Percentiles rank a stretch among this genome's conserved stretches.
These are phyloP conservation scores for Acephala macrosclerotiorum DNA, from an alignment of 2,329 filamentous ascomycete genomes.

Conservation along the genomic window DNA sequence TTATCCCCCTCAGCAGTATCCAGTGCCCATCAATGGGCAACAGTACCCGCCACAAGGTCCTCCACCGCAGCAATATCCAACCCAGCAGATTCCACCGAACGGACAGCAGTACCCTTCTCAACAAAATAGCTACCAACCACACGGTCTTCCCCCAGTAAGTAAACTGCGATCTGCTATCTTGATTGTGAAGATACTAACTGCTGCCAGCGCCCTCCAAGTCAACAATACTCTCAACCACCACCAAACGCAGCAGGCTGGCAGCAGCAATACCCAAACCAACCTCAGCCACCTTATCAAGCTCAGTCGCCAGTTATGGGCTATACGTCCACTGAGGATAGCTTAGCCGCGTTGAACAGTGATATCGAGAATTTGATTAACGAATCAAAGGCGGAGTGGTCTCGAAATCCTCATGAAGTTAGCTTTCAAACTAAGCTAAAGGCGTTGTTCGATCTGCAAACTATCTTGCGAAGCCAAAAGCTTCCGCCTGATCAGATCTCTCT, in stretches of 20 bases:
- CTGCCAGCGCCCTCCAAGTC: conserved; percentile 31
- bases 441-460: conserved; percentile 82
- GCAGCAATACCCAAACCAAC: conserved; percentile 43
- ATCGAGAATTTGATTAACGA: conserved; percentile 79
- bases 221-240: conserved; percentile 47
- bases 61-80: conserved; percentile 18
- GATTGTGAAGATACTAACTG: background rate
- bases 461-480: conserved; percentile 80
- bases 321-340: conserved; percentile 58
- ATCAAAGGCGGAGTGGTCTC: conserved; percentile 76
- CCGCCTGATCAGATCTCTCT: conserved; percentile 82
- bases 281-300: conserved; percentile 40
- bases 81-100: conserved; percentile 25
- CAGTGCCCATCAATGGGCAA: conserved; percentile 24
- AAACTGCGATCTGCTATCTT: background rate
- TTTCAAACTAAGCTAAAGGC: conserved; percentile 83
- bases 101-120: conserved; percentile 25
- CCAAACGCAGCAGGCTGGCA: conserved; percentile 46
- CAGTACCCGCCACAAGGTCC: conserved; percentile 20
- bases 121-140: conserved; percentile 34
- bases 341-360: conserved; percentile 82
- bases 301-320: conserved; percentile 41
- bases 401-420: conserved; percentile 77
- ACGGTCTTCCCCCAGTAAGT: conserved; percentile 41
- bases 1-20: conserved; percentile 45